Base-by-base conservation (phyloP, 306 rosid species). In the Quercus alba region DNA sequence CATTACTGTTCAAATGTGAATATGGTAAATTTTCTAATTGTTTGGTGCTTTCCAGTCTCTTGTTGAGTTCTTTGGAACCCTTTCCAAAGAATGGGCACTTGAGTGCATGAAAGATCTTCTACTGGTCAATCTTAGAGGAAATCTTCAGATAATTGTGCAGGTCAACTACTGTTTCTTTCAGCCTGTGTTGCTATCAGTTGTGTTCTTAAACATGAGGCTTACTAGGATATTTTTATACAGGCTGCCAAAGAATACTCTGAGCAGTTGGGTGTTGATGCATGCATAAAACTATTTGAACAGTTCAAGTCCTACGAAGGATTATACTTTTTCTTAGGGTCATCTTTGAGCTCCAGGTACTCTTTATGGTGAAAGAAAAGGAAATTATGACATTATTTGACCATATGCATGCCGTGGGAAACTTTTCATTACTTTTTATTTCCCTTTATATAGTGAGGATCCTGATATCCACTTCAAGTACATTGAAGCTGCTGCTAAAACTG, bases 401-500 rank as follows among this genome's bases (percentile, higher is more conserved):
- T 17, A 2, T 63, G 20, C 44, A 15, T 64, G 35, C 8, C 9
- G 46, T 64, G 46, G 46, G 70, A 11, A 7, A 17, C 3, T 49
- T 31, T 28, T 18, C 70, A 5, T 17, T 64, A 64, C 41, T 14
- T 28, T 30, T 52, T 75, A 20, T 18, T 72, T 67, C 63, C 75
- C 28, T 56, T 72, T 81, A 49, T 77, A 55, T 86, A 92, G 98
- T 87, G 97, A 90, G 94, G 97, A 90, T 87, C 97, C 97, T 81
- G 97, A 94, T 46, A 86, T 96, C 80, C 99, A 96, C 91, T 96
- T 93, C 76, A 96, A 96, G 94, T 96, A 96, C 94, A 91, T 96
- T 62, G 99, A 96, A 82, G 89, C 99, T n/a, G 99, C 99, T 76
- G 99, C 99, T n/a, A 96, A 94, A 89, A 96, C 98, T 80, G 99